Percentiles rank a stretch among this genome's conserved stretches.
These are phyloP conservation scores for Butyriboletus loyo DNA, from an alignment of 768 basidiomycete genomes.

Conservation along the genomic window DNA sequence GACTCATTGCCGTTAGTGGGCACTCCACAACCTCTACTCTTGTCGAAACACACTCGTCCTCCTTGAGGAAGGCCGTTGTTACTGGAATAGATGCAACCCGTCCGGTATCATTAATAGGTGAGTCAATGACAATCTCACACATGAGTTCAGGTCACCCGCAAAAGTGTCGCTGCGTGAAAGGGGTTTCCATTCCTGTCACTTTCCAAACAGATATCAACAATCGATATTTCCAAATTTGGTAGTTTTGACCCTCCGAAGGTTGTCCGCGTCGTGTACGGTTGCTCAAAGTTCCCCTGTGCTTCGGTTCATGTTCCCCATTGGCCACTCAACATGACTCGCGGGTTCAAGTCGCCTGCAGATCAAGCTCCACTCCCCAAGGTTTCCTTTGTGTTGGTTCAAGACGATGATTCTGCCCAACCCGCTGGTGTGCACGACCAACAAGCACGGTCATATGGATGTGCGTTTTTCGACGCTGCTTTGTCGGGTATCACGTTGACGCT, in stretches of 20 bases:
- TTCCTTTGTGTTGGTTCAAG: conserved; percentile 63
- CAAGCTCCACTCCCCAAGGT: conserved; percentile 56
- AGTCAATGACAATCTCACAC: neutral
- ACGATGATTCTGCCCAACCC: conserved; percentile 58
- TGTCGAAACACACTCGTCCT: too few species aligned
- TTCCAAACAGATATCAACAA: conserved; percentile 14
- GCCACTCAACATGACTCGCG: conserved; percentile 36
- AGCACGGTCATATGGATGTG: conserved; percentile 72
- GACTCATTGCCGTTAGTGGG: too few species aligned
- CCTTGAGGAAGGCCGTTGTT: neutral
- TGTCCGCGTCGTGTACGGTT: conserved; percentile 12
- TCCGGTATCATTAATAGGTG: neutral
- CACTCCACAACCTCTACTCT: neutral
- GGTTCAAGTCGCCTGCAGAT: conserved; percentile 34
- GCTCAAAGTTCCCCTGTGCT: conserved; percentile 15
- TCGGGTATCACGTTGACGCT: conserved; percentile 1
- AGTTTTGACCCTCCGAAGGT: conserved; percentile 1
- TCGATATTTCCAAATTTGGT: conserved; percentile 19
- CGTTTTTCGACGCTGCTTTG: conserved; percentile 27
- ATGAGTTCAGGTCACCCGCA: neutral
- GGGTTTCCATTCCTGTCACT: conserved; percentile 11
- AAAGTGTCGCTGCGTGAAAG: neutral
- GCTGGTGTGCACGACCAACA: conserved; percentile 62
- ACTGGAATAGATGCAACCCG: too few species aligned
- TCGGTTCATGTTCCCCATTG: neutral